Percentiles rank a stretch among this genome's conserved stretches.
Evolutionary conservation across 2,329 filamentous ascomycete species (phyloP).

Genomic region (Colletotrichum sp.): DNA sequence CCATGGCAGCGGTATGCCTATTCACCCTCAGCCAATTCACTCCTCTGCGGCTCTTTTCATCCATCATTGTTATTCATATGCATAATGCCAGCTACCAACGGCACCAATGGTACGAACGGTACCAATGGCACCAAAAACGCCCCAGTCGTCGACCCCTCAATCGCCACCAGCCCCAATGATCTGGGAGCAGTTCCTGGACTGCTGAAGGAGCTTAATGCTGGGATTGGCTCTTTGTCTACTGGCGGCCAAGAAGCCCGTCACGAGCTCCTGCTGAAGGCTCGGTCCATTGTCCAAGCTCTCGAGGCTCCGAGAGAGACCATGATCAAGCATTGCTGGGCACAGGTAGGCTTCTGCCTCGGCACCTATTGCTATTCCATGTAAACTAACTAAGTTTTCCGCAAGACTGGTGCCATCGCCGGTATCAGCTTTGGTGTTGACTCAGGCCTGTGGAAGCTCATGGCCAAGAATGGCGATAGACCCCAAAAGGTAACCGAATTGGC

Average conservation of each 20-base stretch:
- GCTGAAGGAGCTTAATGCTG: conserved; percentile 6
- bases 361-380: background rate
- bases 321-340: conserved; percentile 50
- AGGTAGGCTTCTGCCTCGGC: conserved; percentile 30
- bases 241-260: conserved; percentile 25
- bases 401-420: conserved; percentile 27
- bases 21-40: too few relatives aligned
- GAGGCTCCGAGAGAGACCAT: conserved; percentile 55
- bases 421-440: conserved; percentile 36
- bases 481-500: conserved; percentile 38
- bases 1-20: too few relatives aligned
- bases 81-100: background rate
- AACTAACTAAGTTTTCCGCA: background rate
- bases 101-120: background rate
- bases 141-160: background rate
- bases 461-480: conserved; percentile 27
- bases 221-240: background rate
- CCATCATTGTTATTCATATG: background rate
- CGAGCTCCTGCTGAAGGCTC: conserved; percentile 37
- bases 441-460: conserved; percentile 41
- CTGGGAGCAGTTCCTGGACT: conserved; percentile 15
- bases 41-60: background rate
- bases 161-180: conserved; percentile 23
- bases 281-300: conserved; percentile 34
- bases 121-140: background rate